Conservation (phyloP, 1,284 basidiomycete species). For the Trichosporon inkin region DNA sequence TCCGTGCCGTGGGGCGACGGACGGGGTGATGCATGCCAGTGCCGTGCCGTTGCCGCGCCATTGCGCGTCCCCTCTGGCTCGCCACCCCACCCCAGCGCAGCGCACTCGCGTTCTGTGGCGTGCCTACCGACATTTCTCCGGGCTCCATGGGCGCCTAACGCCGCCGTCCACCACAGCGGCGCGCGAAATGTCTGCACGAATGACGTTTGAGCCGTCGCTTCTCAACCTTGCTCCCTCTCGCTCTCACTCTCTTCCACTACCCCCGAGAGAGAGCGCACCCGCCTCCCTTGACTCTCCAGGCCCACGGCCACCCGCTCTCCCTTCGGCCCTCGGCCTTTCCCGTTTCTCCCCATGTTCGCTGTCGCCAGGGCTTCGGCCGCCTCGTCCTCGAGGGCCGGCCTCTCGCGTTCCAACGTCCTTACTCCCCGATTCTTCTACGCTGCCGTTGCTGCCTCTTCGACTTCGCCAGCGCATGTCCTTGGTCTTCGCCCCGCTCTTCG, state of each 20-base stretch:
- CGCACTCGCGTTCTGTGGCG: neutral
- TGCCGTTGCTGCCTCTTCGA: neutral
- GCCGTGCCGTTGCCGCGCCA: neutral
- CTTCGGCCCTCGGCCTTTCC: conserved; percentile 1
- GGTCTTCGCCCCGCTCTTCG: conserved; percentile 12
- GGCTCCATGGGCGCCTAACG: neutral
- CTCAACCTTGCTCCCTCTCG: conserved; percentile 2
- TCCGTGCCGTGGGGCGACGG: neutral
- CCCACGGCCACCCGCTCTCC: conserved; percentile 7
- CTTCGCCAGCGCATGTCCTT: conserved; percentile 4
- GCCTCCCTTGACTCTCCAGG: conserved; percentile 2
- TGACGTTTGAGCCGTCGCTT: neutral
- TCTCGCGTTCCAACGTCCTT: conserved; percentile 3
- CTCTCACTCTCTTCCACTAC: conserved; percentile 5
- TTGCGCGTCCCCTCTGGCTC: neutral
- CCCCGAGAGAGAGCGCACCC: conserved; percentile 5
- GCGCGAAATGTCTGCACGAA: conserved; percentile 5
- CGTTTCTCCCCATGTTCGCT: conserved; percentile 3
- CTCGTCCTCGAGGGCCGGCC: neutral
- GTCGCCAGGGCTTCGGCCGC: conserved; percentile 5
- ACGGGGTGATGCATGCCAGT: conserved; percentile 1
- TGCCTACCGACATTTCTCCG: neutral
- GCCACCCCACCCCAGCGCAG: no score
- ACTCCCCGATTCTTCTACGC: conserved; percentile 5
- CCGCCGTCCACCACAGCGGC: neutral